Conservation (phyloP, 352 stramenopile genomes). For the Bremia lactucae region DNA sequence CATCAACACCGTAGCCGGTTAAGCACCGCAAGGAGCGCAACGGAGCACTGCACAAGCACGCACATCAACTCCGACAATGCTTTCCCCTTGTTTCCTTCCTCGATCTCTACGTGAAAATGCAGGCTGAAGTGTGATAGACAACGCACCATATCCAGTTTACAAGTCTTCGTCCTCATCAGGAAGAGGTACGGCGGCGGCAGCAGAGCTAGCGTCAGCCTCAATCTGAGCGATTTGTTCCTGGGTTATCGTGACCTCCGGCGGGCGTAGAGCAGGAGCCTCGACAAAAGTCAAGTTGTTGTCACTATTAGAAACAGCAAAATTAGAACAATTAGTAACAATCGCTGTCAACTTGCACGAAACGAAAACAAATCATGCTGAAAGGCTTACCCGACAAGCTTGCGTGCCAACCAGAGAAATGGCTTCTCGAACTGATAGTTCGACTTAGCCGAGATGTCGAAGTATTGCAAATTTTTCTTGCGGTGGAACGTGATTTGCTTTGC, state of each 20-base stretch:
- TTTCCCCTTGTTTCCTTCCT: conserved; percentile 15
- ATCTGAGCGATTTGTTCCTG: conserved; percentile 88
- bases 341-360: neutral
- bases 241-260: conserved; percentile 94
- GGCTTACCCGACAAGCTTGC: conserved; percentile 93
- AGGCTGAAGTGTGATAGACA: conserved; percentile 26
- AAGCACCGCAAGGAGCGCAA: too few relatives aligned
- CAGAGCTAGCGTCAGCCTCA: conserved; percentile 87
- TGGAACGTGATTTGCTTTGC: conserved; percentile 99
- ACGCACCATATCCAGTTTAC: conserved; percentile 55
- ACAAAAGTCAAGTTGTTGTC: conserved; percentile 98
- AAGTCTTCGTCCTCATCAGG: conserved; percentile 97
- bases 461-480: conserved; percentile 99
- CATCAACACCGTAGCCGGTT: too few relatives aligned
- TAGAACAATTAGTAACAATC: neutral
- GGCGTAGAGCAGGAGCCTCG: conserved; percentile 92
- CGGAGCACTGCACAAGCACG: too few relatives aligned
- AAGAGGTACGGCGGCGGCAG: conserved; percentile 86
- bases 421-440: conserved; percentile 99
- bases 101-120: conserved; percentile 26
- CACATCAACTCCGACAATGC: too few relatives aligned
- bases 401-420: conserved; percentile 98
- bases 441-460: conserved; percentile 99
- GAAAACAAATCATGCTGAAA: neutral
- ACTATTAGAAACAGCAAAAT: conserved; percentile 21